Base-by-base conservation (phyloP, 1,284 basidiomycete genomes). In the Mycena citricolor region DNA sequence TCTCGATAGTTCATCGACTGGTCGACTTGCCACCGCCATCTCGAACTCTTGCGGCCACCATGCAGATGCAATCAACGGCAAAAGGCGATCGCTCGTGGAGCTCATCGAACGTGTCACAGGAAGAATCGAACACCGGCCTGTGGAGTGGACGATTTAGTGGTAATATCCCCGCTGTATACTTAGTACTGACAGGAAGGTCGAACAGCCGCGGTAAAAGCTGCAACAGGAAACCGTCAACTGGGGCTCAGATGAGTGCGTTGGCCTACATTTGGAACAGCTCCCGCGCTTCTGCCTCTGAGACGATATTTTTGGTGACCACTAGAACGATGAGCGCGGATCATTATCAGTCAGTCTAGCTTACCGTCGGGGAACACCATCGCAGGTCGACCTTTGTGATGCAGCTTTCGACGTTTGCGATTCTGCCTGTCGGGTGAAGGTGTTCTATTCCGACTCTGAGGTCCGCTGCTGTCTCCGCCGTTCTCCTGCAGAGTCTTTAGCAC, bases 121-220 rank as follows among this genome's bases (percentile, higher is more conserved):
- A 73, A 4, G 73, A 76, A 64, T 94, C 90, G 57, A 92, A 93
- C 17, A 93, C 82, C 25, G 91, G 87, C 36, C 73, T 75, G 44
- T 13, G 37, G 29, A 22, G 38, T 54, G 11, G 17, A 35, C 41
- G 8, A 39, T 26, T 32, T 4, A 42, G 24, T n/a, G n/a, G n/a
- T n/a, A 26, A 25, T 8, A 21, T 11, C 17, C 23, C 14, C 39
- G 13, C n/a, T 11, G 16, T 24, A 5, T 14, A 23, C 5, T 20
- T 37, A 30, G n/a, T 19, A 62, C 69, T 45, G 45, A 74, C 61
- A 94, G 67, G 63, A 94, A 94, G 24, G 90, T 93, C 19, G 87
- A 91, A 57, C 90, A 94, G 20, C 91, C 88, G 32, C 82, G 76
- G 63, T 88, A 94, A 64, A 88, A 94, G 61, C 88, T 90, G 43